These are phyloP conservation scores for Turritis glabra DNA, from an alignment of 345 rosid genomes.

Conservation along the genomic window DNA sequence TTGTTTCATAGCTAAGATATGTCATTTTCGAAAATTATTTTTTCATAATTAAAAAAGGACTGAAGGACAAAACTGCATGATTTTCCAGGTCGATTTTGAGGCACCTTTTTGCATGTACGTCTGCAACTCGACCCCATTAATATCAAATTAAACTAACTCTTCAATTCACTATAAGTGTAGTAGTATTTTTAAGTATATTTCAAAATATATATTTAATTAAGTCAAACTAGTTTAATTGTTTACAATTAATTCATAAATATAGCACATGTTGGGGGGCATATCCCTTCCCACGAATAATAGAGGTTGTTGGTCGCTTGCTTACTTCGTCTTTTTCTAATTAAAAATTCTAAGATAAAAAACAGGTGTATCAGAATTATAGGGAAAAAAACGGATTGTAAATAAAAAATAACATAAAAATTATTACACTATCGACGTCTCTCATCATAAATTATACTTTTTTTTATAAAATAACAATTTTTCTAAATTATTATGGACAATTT, in stretches of 20 bases:
- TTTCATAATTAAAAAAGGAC: conserved; percentile 4
- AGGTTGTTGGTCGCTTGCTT: conserved; percentile 31
- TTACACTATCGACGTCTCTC: neutral
- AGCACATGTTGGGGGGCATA: conserved; percentile 28
- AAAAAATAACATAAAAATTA: neutral
- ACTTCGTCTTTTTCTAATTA: neutral
- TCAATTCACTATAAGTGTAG: neutral
- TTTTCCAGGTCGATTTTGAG: conserved; percentile 29
- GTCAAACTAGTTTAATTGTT: conserved; percentile 6
- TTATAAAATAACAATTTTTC: neutral
- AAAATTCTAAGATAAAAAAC: neutral
- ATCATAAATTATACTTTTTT: neutral
- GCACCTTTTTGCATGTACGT: conserved; percentile 31
- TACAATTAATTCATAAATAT: neutral
- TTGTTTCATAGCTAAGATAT: neutral
- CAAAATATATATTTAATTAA: neutral
- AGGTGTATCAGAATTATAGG: neutral
- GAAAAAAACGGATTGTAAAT: neutral
- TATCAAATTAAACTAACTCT: neutral
- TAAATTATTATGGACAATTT: no score
- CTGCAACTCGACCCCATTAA: conserved; percentile 18
- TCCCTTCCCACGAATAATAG: conserved; percentile 19
- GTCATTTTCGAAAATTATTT: conserved; percentile 19
- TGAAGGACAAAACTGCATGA: conserved; percentile 19
- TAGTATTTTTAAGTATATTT: neutral